A percentile compares a stretch with the other conserved stretches of the same genome.
These are phyloP conservation scores for Lycium ferocissimum DNA, from an alignment of 257 asterid genomes.

Conservation along the genomic window DNA sequence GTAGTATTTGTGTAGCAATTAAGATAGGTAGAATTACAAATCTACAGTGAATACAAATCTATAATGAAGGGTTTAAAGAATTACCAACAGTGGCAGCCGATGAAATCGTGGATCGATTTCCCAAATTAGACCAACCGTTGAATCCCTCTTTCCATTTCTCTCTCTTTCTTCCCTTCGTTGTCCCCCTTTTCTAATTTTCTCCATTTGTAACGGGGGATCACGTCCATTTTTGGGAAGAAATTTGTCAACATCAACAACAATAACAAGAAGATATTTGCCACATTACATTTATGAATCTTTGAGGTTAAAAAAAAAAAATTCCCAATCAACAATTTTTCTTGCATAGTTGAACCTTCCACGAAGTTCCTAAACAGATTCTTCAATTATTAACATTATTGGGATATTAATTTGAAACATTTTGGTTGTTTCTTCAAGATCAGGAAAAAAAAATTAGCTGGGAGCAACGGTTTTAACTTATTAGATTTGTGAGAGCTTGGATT, in stretches of 20 bases:
- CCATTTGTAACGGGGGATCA: conserved; percentile 32
- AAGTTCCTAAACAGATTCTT: not conserved
- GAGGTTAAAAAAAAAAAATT: not conserved
- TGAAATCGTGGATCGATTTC: conserved; percentile 10
- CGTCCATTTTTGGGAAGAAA: conserved; percentile 24
- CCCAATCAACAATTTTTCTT: not conserved
- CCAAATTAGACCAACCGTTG: conserved; percentile 28
- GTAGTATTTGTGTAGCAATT: not conserved
- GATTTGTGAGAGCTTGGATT: too few relatives aligned
- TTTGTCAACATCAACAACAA: not conserved
- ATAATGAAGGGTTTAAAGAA: not conserved
- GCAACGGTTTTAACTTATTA: not conserved
- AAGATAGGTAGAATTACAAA: not conserved
- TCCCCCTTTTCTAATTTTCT: conserved; percentile 36
- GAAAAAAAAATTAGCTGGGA: not conserved
- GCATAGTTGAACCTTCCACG: not conserved
- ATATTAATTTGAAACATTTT: not conserved
- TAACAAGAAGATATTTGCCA: not conserved
- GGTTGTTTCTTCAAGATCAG: conserved; percentile 15
- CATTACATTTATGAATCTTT: not conserved
- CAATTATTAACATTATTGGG: not conserved
- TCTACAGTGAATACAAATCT: too few relatives aligned
- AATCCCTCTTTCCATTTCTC: conserved; percentile 11
- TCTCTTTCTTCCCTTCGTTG: conserved; percentile 26
- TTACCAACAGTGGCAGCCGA: not conserved